These are phyloP conservation scores for Paraphysoderma sedebokerense DNA, from an alignment of 371 early-diverging fungal species.

Conservation along the genomic window DNA sequence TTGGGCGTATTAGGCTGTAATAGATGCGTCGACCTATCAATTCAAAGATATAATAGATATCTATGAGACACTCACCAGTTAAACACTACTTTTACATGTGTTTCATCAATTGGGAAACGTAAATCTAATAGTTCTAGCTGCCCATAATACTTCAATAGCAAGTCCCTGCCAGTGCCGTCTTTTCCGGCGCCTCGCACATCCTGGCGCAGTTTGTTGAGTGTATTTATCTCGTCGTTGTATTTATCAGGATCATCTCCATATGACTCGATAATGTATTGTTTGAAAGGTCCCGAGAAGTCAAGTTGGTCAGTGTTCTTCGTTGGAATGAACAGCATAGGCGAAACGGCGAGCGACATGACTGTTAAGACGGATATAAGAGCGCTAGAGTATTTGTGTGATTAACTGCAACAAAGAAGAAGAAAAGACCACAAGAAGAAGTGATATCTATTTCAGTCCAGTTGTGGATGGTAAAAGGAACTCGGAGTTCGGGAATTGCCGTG, in stretches of 20 bases:
- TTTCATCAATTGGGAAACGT: conserved; percentile 80
- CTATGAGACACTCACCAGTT: conserved; percentile 43
- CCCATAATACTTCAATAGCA: conserved; percentile 86
- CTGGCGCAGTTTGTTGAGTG: conserved; percentile 77
- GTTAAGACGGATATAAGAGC: too few species aligned
- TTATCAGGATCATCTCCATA: conserved; percentile 87
- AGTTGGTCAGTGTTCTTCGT: conserved; percentile 73
- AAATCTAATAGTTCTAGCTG: conserved; percentile 88
- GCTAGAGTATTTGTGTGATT: too few species aligned
- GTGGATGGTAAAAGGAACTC: too few species aligned
- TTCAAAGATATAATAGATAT: not conserved
- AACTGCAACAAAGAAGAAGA: too few species aligned
- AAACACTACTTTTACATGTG: conserved; percentile 67
- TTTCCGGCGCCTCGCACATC: conserved; percentile 87
- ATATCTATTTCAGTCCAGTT: too few species aligned
- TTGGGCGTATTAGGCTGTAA: not conserved
- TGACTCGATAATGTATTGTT: conserved; percentile 55
- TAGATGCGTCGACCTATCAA: not conserved
- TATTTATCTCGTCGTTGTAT: conserved; percentile 60
- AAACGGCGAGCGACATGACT: too few species aligned
- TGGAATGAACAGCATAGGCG: conserved; percentile 20
- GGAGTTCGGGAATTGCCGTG: too few species aligned
- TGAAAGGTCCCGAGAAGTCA: conserved; percentile 68
- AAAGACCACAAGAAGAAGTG: too few species aligned
- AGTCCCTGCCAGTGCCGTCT: conserved; percentile 76